Evolutionary conservation across 352 stramenopile genomes (phyloP).

Genomic region (Phytophthora cryptogea): DNA sequence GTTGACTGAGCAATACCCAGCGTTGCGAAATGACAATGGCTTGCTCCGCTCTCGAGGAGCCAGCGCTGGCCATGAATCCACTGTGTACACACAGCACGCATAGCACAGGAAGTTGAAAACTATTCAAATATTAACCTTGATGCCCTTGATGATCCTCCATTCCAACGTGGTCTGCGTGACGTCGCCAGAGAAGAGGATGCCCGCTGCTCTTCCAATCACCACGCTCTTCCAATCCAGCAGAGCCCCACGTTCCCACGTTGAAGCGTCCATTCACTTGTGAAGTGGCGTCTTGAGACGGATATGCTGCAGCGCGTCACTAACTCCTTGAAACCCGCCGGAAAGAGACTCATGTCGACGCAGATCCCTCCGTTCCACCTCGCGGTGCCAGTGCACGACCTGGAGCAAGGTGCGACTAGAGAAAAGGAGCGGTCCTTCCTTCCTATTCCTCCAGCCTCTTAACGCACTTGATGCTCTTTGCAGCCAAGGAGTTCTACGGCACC

Average conservation of each 20-base stretch:
- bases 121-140: no score
- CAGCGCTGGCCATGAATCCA: no score
- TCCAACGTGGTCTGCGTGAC: not conserved
- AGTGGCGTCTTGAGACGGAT: not conserved
- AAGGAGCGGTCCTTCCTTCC: no score
- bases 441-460: not conserved
- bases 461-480: constrained; percentile 29
- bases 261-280: not conserved
- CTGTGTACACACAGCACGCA: no score
- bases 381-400: constrained; percentile 95
- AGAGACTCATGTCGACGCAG: constrained; percentile 37
- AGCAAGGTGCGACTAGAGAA: constrained; percentile 47
- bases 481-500: constrained; percentile 93
- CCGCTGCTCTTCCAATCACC: constrained; percentile 23
- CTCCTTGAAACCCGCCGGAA: constrained; percentile 17
- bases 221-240: constrained; percentile 16
- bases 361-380: constrained; percentile 89
- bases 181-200: no score
- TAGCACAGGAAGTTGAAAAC: no score
- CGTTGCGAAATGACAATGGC: not conserved
- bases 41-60: not conserved
- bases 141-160: not conserved
- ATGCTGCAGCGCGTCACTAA: constrained; percentile 3
- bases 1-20: not conserved
- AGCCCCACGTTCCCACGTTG: not conserved